Evolutionary conservation across 2,329 filamentous ascomycete genomes (phyloP).

Genomic region (Trichoderma afroharzianum): DNA sequence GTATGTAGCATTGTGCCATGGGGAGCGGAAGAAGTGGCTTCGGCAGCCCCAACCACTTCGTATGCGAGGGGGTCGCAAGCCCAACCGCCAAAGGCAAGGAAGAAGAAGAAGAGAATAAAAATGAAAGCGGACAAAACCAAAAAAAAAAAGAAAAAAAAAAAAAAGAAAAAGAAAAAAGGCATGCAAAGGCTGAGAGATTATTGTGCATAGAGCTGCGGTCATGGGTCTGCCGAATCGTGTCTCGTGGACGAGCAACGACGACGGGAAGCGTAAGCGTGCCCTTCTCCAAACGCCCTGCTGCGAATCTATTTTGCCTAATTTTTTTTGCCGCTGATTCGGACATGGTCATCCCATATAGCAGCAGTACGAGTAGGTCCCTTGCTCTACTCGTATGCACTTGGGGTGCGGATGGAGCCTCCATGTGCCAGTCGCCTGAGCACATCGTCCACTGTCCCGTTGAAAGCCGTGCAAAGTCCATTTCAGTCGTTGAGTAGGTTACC

Average conservation of each 20-base stretch:
- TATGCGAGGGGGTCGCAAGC: not conserved
- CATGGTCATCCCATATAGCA: constrained; percentile 6
- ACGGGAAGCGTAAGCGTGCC: constrained; percentile 41
- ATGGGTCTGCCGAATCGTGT: constrained; percentile 48
- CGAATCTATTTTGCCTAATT: not conserved
- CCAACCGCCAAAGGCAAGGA: not conserved
- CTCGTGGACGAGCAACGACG: constrained; percentile 41
- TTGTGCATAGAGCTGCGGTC: constrained; percentile 33
- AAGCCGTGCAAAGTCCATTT: constrained; percentile 35
- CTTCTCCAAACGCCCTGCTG: constrained; percentile 2
- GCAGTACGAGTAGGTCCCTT: constrained; percentile 36
- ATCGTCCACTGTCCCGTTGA: constrained; percentile 40
- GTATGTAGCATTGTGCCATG: constrained; percentile 36
- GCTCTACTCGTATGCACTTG: constrained; percentile 53
- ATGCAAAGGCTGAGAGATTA: constrained; percentile 4
- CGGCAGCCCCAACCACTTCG: not conserved
- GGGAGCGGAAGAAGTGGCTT: not conserved
- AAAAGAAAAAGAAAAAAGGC: no score
- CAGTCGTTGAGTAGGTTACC: constrained; percentile 57
- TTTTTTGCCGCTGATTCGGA: constrained; percentile 22
- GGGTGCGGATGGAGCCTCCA: constrained; percentile 48
- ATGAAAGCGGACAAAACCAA: not conserved
- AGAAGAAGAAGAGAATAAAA: not conserved
- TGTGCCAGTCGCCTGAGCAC: constrained; percentile 30
- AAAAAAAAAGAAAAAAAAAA: no score